phyloP scores from a whole-genome alignment of 2,329 filamentous ascomycete species.

The Ascochyta fabae region DNA sequence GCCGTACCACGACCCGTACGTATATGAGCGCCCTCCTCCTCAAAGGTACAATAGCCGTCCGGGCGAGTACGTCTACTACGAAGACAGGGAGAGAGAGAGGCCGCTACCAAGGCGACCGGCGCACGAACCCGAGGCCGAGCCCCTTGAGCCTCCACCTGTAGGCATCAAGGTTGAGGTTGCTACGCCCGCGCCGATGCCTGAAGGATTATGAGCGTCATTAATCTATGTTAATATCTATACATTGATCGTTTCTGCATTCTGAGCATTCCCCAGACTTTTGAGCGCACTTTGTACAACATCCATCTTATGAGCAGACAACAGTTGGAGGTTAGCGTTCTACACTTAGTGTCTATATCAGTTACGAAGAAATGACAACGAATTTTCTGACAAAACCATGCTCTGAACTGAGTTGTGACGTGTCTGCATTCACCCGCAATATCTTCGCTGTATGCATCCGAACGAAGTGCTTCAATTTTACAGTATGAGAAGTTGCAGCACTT shows the following conservation, averaged over 20 bases:
- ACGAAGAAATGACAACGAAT: not conserved
- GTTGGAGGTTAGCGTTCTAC: slow-evolving; percentile 2
- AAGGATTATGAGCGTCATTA: not conserved
- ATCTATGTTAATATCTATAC: not conserved
- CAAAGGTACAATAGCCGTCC: slow-evolving; percentile 35
- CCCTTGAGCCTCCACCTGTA: slow-evolving; percentile 5
- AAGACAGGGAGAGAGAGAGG: slow-evolving; percentile 37
- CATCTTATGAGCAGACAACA: not conserved
- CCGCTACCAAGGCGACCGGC: slow-evolving; percentile 19
- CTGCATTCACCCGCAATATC: too few relatives aligned
- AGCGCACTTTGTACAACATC: not conserved
- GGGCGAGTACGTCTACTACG: slow-evolving; percentile 42
- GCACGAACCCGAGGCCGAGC: slow-evolving; percentile 7
- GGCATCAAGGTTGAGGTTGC: slow-evolving; percentile 16
- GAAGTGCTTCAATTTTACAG: too few relatives aligned
- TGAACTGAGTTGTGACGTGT: too few relatives aligned
- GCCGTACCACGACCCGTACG: slow-evolving; percentile 38
- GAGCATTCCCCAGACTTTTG: not conserved
- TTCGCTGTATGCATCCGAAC: too few relatives aligned
- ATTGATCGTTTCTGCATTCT: not conserved
- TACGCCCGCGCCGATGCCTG: slow-evolving; percentile 9
- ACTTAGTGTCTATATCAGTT: slow-evolving; percentile 1
- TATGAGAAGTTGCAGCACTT: too few relatives aligned
- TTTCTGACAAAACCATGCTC: too few relatives aligned
- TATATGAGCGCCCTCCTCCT: slow-evolving; percentile 37